Percentiles rank a stretch among this genome's conserved stretches.
These are phyloP conservation scores for Epichloe brachyelytri DNA, from an alignment of 2,329 filamentous ascomycete genomes.

Conservation along the genomic window DNA sequence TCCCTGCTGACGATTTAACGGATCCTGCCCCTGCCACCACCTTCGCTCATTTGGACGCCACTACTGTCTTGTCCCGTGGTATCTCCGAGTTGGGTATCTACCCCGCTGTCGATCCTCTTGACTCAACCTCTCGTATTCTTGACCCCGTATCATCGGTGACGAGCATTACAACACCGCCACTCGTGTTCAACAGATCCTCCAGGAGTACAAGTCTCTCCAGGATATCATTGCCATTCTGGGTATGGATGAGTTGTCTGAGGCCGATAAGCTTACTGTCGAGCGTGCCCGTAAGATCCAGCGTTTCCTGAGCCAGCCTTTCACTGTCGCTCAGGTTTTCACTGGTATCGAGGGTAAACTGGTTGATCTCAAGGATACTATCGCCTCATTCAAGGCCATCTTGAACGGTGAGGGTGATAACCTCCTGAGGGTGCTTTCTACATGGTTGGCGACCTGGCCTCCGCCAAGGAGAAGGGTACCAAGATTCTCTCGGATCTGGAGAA, in stretches of 20 bases:
- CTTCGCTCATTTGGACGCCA: constrained; percentile 99
- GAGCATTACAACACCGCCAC: constrained; percentile 95
- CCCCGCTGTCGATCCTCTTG: constrained; percentile 97
- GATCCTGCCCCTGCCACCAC: constrained; percentile 98
- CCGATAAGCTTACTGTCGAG: constrained; percentile 99
- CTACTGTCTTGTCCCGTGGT: constrained; percentile 99
- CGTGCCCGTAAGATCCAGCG: constrained; percentile 99
- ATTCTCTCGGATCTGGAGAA: constrained; percentile 89
- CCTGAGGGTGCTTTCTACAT: constrained; percentile 91
- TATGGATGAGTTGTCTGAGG: constrained; percentile 99
- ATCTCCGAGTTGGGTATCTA: constrained; percentile 99
- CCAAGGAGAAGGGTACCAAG: constrained; percentile 97
- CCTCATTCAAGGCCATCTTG: constrained; percentile 94
- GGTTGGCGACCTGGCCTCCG: constrained; percentile 91
- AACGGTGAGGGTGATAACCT: constrained; percentile 90
- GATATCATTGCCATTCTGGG: constrained; percentile 99
- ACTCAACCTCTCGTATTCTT: constrained; percentile 99
- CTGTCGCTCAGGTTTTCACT: constrained; percentile 72
- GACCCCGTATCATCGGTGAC: constrained; percentile 94
- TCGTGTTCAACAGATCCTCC: constrained; percentile 96
- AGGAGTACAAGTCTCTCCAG: constrained; percentile 99
- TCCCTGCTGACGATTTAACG: constrained; percentile 99
- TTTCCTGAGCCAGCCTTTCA: constrained; percentile 99
- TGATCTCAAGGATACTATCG: constrained; percentile 96
- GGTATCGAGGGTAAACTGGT: constrained; percentile 93